Conservation (phyloP, 2,329 filamentous ascomycete species). For the Neonectria ditissima region DNA sequence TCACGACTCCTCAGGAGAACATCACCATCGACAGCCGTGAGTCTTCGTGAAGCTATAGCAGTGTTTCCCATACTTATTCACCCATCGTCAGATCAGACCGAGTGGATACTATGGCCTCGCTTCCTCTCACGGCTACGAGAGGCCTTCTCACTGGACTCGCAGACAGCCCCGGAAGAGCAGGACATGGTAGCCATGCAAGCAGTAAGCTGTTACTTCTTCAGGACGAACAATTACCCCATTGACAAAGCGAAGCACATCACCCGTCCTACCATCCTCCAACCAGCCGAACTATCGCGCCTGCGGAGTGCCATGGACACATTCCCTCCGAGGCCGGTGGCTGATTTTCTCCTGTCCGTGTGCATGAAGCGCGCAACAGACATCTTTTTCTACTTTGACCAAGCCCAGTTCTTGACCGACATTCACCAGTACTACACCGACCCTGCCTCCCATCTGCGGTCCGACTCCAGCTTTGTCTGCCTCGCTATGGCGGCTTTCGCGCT, state of each 20-base stretch:
- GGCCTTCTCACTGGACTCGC: conserved; percentile 45
- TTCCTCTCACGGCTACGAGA: conserved; percentile 43
- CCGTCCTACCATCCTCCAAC: conserved; percentile 23
- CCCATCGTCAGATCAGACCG: conserved; percentile 30
- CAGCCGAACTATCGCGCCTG: conserved; percentile 36
- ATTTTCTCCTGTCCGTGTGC: conserved; percentile 47
- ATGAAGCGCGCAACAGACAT: conserved; percentile 44
- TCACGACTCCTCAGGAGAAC: conserved; percentile 22
- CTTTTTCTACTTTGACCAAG: conserved; percentile 49
- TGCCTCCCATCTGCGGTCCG: conserved; percentile 33
- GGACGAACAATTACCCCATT: not conserved
- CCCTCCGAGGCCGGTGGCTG: conserved; percentile 43
- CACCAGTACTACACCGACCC: conserved; percentile 42
- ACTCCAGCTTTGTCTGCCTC: conserved; percentile 44
- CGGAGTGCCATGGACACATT: conserved; percentile 40
- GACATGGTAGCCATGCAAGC: conserved; percentile 38
- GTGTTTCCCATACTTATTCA: not conserved
- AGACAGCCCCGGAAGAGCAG: conserved; percentile 31
- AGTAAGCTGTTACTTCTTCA: conserved; percentile 3
- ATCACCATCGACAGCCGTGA: conserved; percentile 33
- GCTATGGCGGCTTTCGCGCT: conserved; percentile 45
- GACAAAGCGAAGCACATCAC: conserved; percentile 25
- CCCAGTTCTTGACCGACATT: conserved; percentile 40
- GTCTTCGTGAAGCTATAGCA: not conserved
- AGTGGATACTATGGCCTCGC: conserved; percentile 45